Evolutionary conservation across 768 basidiomycete genomes (phyloP), one percentile per base, ranked within the genome.

Genomic region (Leucosporidium yakuticum): DNA sequence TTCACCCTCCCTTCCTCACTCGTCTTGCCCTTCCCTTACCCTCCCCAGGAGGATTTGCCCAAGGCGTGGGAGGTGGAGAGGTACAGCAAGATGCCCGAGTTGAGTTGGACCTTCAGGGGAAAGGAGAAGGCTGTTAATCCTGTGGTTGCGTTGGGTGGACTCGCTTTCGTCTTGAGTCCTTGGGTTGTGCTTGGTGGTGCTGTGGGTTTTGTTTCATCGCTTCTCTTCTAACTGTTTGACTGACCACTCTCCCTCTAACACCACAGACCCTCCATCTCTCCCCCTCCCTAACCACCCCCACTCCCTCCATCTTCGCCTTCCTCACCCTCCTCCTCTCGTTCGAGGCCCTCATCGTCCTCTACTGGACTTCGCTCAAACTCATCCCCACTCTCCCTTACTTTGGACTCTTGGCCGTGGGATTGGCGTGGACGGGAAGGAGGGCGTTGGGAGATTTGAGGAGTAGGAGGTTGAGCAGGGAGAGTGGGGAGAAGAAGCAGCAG

Each of bases 1-100:
- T 55, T 73, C 56, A 4, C 49, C 59, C 55, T 73, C 50, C 44
- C 68, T 1, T 2, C 60, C 25, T 32, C 57, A 15, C 58, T 72
- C 65, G 58, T 53, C 25, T 60, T 69, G 34, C 59, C 71, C 17
- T 62, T 57, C 65, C 65, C 64, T 2, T 69, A 63, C 56, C 68
- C 71, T 4, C 65, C 72, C 21, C 54, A 58, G 31, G 39, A 50
- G 17, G 62, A 63, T 60, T 59, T 69, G 2, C 73, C 73, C 9
- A 39, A 25, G 19, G 64, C 62, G 17, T 75, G 74, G 74, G 70
- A 74, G 48, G 68, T 65, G 2, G 70, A 75, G 12, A 44, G 61
- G 50, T 75, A 69, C 60, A 17, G 2, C 2, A 12, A 21, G 9
- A 51, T 55, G 47, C 62, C 54, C 23, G 60, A 65, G 53, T 57